Evolutionary conservation across 371 early-diverging fungal genomes (phyloP).

Genomic region (Circinella minor): DNA sequence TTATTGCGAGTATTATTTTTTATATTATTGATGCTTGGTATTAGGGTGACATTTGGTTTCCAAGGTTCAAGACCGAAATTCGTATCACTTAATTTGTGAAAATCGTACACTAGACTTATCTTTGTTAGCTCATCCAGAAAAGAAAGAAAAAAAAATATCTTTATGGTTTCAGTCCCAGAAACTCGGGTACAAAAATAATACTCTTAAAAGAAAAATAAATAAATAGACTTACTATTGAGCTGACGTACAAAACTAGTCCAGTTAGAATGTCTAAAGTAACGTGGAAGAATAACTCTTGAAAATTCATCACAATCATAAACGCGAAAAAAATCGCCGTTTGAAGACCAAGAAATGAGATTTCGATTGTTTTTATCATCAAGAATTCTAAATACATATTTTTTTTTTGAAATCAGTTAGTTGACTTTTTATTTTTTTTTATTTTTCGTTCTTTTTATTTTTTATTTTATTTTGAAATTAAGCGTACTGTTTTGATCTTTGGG

Average conservation of each 20-base stretch:
- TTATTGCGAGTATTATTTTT: background rate
- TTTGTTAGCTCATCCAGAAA: background rate
- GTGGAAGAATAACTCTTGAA: conserved; percentile 14
- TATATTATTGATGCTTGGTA: background rate
- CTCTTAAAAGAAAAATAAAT: background rate
- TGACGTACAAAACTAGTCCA: conserved; percentile 21
- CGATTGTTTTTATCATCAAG: conserved; percentile 3
- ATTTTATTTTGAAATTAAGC: background rate
- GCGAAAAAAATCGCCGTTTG: conserved; percentile 6
- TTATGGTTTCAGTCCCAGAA: background rate
- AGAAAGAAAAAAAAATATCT: background rate
- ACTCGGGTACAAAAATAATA: too few relatives aligned
- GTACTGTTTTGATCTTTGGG: too few relatives aligned
- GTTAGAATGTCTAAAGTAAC: conserved; percentile 16
- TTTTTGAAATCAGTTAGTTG: background rate
- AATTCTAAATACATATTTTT: conserved; percentile 4
- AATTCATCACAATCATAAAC: conserved; percentile 9
- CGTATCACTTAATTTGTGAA: conserved; percentile 13
- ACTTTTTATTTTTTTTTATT: too few relatives aligned
- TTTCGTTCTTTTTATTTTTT: background rate
- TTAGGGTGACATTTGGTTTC: background rate
- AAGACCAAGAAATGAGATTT: conserved; percentile 10
- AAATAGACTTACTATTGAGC: conserved; percentile 13
- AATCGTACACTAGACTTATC: conserved; percentile 13
- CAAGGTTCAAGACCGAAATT: background rate